Percentiles rank a stretch among this genome's conserved stretches.
phyloP scores from a whole-genome alignment of 192 early-diverging fungal species.

The Backusella circina region DNA sequence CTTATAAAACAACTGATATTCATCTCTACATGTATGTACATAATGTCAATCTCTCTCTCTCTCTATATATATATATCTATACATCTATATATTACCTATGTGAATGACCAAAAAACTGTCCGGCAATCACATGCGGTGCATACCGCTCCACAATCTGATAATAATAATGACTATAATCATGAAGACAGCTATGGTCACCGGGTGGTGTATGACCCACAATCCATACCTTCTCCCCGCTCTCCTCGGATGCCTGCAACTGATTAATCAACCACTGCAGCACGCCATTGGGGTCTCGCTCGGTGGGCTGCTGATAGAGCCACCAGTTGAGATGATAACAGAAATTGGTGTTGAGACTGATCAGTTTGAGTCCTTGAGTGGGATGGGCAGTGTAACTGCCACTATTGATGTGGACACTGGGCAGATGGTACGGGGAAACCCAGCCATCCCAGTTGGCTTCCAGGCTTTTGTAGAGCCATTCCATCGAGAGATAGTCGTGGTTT shows the following conservation, averaged over 20 bases:
- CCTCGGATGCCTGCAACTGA: slow-evolving; percentile 48
- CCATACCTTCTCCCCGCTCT: slow-evolving; percentile 48
- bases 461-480: slow-evolving; percentile 44
- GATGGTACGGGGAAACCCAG: slow-evolving; percentile 30
- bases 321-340: slow-evolving; percentile 59
- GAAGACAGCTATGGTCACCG: slow-evolving; percentile 40
- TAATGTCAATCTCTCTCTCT: not conserved
- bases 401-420: slow-evolving; percentile 35
- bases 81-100: slow-evolving; percentile 31
- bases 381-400: slow-evolving; percentile 46
- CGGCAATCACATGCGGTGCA: slow-evolving; percentile 50
- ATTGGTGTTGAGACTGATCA: slow-evolving; percentile 57
- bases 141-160: slow-evolving; percentile 55
- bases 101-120: slow-evolving; percentile 56
- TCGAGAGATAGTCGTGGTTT: slow-evolving; percentile 12
- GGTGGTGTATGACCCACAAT: slow-evolving; percentile 53
- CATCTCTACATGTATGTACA: slow-evolving; percentile 30
- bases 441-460: slow-evolving; percentile 44
- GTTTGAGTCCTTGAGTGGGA: slow-evolving; percentile 38
- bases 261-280: slow-evolving; percentile 47
- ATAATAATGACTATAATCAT: slow-evolving; percentile 49
- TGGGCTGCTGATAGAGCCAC: slow-evolving; percentile 41
- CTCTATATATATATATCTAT: slow-evolving; percentile 43
- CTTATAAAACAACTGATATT: slow-evolving; percentile 51
- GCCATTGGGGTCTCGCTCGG: slow-evolving; percentile 41